Base-by-base conservation (phyloP, 495 filamentous ascomycete genomes). In the Annulohypoxylon moriforme region DNA sequence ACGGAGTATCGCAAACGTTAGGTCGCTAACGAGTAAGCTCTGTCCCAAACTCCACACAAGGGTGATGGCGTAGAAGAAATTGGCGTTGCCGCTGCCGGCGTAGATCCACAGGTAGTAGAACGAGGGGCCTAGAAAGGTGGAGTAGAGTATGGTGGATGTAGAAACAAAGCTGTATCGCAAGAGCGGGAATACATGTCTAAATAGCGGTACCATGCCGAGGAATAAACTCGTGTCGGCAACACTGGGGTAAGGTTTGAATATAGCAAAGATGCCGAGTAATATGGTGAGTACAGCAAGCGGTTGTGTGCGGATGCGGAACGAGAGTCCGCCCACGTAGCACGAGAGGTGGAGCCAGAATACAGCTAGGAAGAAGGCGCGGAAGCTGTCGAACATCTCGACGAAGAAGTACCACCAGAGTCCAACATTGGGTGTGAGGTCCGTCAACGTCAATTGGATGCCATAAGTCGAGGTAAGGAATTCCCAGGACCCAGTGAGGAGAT, bases 331-430 rank as follows among this genome's bases (percentile, higher is more conserved):
- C 3, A 96, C 91, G 79, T 99, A 99, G 40, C 90, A 89, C 2
- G 90, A 89, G 55, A 98, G 84, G 80, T 99, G 96, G 62, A 99
- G 87, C 93, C 96, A 98, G 80, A 99, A 99, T 5, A 98, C 94
- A 20, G 92, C 96, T 2, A 99, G 86, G 85, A 99, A 99, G 84
- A 99, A 98, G 55, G 91, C 90, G 22, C 96, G 89, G 85, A 99
- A 99, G 4, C 94, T 95, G 80, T 99, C 96, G 78, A 99, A 99
- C 89, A 99, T 99, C 81, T 99, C 96, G 73, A 95, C 96, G 82
- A 99, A 98, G 81, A 98, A 99, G 82, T 99, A 99, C 96, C 96
- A 99, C 96, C 96, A 99, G 0, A 99, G 85, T 1, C 96, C 96
- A 40, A 96, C 90, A 70, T 98, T 99, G 22, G 96, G 96, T 0